These are phyloP conservation scores for Yamadazyma insecticola DNA, from an alignment of 805 yeast species.

Conservation along the genomic window DNA sequence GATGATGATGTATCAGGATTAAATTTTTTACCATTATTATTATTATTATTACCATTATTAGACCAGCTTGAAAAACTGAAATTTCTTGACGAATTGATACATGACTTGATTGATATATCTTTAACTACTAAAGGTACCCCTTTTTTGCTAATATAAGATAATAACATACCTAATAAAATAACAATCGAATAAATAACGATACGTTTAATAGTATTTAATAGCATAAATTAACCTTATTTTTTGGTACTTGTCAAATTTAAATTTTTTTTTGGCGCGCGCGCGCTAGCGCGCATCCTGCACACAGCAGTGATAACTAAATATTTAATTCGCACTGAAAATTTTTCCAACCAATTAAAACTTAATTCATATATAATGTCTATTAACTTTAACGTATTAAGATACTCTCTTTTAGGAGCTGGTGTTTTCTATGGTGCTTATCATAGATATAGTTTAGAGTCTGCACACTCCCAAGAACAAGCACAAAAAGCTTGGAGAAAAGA, in stretches of 20 bases:
- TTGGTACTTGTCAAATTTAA: background rate
- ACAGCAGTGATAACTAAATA: background rate
- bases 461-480: conserved; percentile 56
- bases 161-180: conserved; percentile 9
- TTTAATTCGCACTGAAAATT: background rate
- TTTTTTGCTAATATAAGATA: conserved; percentile 8
- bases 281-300: too few species aligned
- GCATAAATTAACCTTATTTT: too few species aligned
- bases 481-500: conserved; percentile 56
- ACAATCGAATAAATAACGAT: conserved; percentile 4
- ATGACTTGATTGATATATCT: conserved; percentile 7
- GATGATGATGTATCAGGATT: too few species aligned
- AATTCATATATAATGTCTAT: conserved; percentile 8
- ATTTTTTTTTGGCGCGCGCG: background rate
- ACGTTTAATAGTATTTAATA: too few species aligned
- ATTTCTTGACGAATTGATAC: too few species aligned
- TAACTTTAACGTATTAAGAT: conserved; percentile 74
- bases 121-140: conserved; percentile 1
- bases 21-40: too few species aligned
- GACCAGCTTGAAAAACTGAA: too few species aligned
- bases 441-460: conserved; percentile 61
- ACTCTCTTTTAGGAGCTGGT: conserved; percentile 87
- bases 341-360: conserved; percentile 5
- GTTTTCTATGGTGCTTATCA: conserved; percentile 84
- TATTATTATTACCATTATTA: too few species aligned